Evolutionary conservation across 441 rosid species (phyloP).

Genomic region (Erodium texanum): DNA sequence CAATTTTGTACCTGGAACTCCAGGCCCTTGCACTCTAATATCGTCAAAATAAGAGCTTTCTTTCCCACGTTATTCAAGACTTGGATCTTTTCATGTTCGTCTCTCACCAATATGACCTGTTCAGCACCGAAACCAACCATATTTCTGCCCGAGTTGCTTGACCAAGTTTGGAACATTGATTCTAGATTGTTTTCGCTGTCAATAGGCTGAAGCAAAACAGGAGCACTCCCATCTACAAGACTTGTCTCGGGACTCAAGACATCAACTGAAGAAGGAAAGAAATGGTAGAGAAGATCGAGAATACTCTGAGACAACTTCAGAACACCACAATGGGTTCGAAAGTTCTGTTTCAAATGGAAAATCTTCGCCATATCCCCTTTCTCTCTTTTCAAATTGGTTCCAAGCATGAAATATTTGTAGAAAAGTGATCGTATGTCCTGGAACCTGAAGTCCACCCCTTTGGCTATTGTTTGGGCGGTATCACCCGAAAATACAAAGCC

Average conservation of each 20-base stretch:
- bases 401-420: constrained; percentile 10
- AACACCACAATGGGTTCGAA: constrained; percentile 15
- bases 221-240: constrained; percentile 6
- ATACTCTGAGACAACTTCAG: constrained; percentile 15
- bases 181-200: not conserved
- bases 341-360: constrained; percentile 11
- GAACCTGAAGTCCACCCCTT: constrained; percentile 29
- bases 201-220: constrained; percentile 10
- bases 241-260: constrained; percentile 14
- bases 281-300: constrained; percentile 14
- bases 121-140: constrained; percentile 14
- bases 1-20: constrained; percentile 17
- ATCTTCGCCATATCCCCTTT: constrained; percentile 3
- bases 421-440: constrained; percentile 25
- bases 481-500: constrained; percentile 16
- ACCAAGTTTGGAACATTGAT: constrained; percentile 7
- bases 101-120: constrained; percentile 20
- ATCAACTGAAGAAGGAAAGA: constrained; percentile 10
- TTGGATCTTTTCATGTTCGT: constrained; percentile 12
- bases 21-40: constrained; percentile 20
- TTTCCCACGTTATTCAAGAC: constrained; percentile 13
- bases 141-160: not conserved
- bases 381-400: not conserved
- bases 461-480: constrained; percentile 21
- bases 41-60: constrained; percentile 15